Conservation (phyloP, 164 flowering plant genomes). For the Kingdonia uniflora region DNA sequence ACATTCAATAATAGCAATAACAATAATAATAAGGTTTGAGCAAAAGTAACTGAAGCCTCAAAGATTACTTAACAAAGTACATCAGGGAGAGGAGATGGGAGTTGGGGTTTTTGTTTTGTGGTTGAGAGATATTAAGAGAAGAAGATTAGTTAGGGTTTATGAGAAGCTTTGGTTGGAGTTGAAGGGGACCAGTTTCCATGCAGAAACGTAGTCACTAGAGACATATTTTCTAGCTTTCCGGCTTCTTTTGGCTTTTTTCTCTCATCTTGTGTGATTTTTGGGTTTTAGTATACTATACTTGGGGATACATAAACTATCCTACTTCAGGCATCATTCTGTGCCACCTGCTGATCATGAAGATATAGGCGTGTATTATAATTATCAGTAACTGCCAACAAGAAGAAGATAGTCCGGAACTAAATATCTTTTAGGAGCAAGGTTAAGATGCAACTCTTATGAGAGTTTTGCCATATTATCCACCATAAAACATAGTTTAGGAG, state of each 20-base stretch:
- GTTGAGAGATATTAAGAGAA: not conserved
- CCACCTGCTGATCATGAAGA: no score
- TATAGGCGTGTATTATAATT: no score
- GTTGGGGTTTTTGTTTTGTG: constrained; percentile 3
- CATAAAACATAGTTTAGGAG: no score
- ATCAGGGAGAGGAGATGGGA: not conserved
- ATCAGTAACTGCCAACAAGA: no score
- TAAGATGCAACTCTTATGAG: no score
- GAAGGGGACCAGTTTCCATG: constrained; percentile 8
- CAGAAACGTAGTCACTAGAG: constrained; percentile 2
- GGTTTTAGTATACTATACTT: no score
- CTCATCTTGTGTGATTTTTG: no score
- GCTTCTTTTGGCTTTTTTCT: not conserved
- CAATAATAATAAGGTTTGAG: constrained; percentile 9
- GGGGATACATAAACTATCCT: no score
- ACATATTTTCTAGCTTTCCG: not conserved
- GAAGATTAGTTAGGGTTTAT: not conserved
- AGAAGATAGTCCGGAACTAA: no score
- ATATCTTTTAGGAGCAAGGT: no score
- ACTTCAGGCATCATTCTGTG: no score
- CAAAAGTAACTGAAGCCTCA: constrained; percentile 1
- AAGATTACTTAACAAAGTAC: not conserved
- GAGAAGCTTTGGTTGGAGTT: not conserved
- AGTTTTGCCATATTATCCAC: no score
- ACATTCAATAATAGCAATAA: constrained; percentile 10